A percentile compares a stretch with the other conserved stretches of the same genome.
Conservation (phyloP, 768 basidiomycete species). For the Gloeostereum incarnatum region DNA sequence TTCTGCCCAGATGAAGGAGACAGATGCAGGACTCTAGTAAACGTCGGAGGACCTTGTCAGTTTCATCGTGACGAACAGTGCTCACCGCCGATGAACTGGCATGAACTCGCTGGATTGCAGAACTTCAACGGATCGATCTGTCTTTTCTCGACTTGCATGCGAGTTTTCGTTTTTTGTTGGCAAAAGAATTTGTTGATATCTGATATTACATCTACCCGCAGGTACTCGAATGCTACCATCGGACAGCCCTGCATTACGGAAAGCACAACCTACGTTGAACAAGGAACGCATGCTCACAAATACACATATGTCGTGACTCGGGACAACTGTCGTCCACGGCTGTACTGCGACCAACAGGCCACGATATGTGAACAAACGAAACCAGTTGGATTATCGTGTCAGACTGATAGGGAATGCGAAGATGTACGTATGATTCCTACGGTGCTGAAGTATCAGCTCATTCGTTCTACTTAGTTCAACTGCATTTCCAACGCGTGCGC, state of each 20-base stretch:
- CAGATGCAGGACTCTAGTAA: conserved; percentile 33
- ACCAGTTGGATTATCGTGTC: conserved; percentile 30
- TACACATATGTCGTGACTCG: conserved; percentile 43
- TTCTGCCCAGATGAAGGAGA: conserved; percentile 66
- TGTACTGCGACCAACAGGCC: conserved; percentile 43
- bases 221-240: conserved; percentile 47
- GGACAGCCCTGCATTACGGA: conserved; percentile 44
- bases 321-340: conserved; percentile 43
- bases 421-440: conserved; percentile 19
- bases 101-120: conserved; percentile 25
- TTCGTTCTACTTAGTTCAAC: conserved; percentile 14
- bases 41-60: conserved; percentile 42
- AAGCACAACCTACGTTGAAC: conserved; percentile 41
- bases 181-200: not conserved
- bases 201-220: conserved; percentile 13
- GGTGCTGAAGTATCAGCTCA: not conserved
- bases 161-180: conserved; percentile 11
- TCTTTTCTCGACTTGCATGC: conserved; percentile 51
- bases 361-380: conserved; percentile 36
- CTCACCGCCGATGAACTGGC: conserved; percentile 27
- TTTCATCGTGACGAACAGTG: conserved; percentile 56
- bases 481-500: conserved; percentile 20
- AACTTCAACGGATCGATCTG: conserved; percentile 52
- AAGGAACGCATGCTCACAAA: conserved; percentile 26
- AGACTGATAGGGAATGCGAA: conserved; percentile 44